These are phyloP conservation scores for Penicillium sp. DNA, from an alignment of 2,329 filamentous ascomycete genomes.

Conservation along the genomic window DNA sequence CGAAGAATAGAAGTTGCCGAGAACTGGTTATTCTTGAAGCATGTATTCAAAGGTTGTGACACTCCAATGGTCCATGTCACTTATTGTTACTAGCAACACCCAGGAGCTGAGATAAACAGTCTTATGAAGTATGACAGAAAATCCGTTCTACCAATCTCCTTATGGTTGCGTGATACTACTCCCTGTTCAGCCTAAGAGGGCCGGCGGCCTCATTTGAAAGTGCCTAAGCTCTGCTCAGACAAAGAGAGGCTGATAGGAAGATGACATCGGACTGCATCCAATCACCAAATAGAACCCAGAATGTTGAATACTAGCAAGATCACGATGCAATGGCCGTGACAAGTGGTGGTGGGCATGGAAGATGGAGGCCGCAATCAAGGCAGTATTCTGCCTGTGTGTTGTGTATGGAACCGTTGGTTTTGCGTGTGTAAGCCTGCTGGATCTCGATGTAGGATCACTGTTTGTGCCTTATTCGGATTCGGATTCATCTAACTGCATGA, in stretches of 20 bases:
- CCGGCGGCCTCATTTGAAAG: not conserved
- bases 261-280: not conserved
- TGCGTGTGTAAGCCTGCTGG: not conserved
- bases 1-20: not conserved
- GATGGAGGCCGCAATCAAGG: not conserved
- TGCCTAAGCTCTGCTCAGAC: not conserved
- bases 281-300: not conserved
- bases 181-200: not conserved
- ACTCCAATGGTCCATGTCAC: not conserved
- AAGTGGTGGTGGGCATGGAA: not conserved
- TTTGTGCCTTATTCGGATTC: conserved; percentile 39
- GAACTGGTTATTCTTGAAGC: not conserved
- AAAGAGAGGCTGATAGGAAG: not conserved
- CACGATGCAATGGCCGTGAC: not conserved
- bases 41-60: not conserved
- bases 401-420: not conserved
- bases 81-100: not conserved
- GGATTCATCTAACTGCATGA: conserved; percentile 49
- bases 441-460: not conserved
- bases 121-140: not conserved
- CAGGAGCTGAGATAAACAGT: not conserved
- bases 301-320: not conserved
- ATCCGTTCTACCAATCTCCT: not conserved
- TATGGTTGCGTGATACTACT: not conserved
- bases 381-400: not conserved